Evolutionary conservation across 2,329 filamentous ascomycete genomes (phyloP).

Genomic region (Arthrobotrys sphaeroides): DNA sequence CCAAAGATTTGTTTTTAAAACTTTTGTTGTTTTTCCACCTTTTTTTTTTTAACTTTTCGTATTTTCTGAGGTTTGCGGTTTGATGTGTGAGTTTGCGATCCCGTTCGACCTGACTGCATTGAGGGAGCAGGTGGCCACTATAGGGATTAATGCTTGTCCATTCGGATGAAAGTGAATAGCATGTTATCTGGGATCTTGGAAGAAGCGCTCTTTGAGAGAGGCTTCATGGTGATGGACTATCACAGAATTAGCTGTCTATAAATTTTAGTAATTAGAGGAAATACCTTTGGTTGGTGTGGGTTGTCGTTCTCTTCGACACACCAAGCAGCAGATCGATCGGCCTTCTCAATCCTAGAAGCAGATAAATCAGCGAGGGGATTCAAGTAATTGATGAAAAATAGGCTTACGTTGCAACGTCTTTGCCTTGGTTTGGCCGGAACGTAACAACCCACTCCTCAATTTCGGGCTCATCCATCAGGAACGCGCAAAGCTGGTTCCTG

Average conservation of each 20-base stretch:
- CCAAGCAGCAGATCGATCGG: not conserved
- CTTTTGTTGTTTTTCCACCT: too few relatives aligned
- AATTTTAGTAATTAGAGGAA: not conserved
- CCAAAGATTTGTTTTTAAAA: too few relatives aligned
- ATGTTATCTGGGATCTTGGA: not conserved
- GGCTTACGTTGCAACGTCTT: conserved; percentile 1
- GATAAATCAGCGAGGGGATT: not conserved
- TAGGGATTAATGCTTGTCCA: not conserved
- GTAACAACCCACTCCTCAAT: conserved; percentile 7
- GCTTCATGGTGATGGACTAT: not conserved
- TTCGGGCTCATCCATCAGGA: not conserved
- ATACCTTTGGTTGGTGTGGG: not conserved
- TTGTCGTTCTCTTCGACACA: not conserved
- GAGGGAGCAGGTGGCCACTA: too few relatives aligned
- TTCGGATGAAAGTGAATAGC: not conserved
- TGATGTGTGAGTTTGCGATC: too few relatives aligned
- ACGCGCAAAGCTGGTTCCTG: not conserved
- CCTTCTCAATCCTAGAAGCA: not conserved
- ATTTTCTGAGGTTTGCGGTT: too few relatives aligned
- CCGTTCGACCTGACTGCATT: too few relatives aligned
- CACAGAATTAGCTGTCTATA: not conserved
- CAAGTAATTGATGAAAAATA: not conserved
- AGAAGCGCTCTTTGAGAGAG: not conserved
- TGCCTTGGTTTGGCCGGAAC: not conserved
- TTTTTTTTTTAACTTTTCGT: too few relatives aligned